A percentile compares a stretch with the other conserved stretches of the same genome.
Conservation (phyloP, 208 protist species). For the Trypanosoma caninum region DNA sequence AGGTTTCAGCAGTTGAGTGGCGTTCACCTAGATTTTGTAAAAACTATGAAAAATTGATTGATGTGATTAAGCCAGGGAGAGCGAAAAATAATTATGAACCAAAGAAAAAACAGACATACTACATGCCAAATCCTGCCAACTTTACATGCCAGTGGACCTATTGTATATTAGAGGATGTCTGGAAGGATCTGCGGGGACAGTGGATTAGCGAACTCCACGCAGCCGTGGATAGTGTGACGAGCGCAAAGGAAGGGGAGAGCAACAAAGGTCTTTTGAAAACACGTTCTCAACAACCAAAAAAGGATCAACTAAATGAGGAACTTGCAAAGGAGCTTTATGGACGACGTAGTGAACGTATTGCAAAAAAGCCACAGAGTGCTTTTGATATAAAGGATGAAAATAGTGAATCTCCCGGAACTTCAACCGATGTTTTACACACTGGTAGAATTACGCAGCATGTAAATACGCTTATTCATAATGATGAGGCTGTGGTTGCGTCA, state of each 20-base stretch:
- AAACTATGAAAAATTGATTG: constrained; percentile 19
- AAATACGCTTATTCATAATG: constrained; percentile 35
- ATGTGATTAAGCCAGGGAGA: constrained; percentile 8
- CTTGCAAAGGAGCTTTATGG: constrained; percentile 51
- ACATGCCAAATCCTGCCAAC: constrained; percentile 63
- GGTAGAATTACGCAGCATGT: constrained; percentile 17
- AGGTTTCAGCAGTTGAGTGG: constrained; percentile 12
- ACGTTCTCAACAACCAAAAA: constrained; percentile 4
- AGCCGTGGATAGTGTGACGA: background rate
- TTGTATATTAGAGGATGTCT: constrained; percentile 47
- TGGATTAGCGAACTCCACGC: constrained; percentile 52
- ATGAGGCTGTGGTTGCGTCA: constrained; percentile 43
- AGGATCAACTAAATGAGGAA: constrained; percentile 44
- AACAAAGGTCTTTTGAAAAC: background rate
- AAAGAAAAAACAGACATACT: constrained; percentile 23
- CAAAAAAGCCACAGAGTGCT: background rate
- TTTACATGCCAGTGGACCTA: constrained; percentile 61
- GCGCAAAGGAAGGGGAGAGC: constrained; percentile 1
- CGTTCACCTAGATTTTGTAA: constrained; percentile 15
- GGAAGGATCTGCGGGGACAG: constrained; percentile 42
- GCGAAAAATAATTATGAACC: background rate
- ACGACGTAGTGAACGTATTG: constrained; percentile 36
- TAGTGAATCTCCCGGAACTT: background rate
- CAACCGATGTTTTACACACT: background rate
- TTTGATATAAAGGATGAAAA: background rate